Percentiles rank a stretch among this genome's conserved stretches.
Conservation (phyloP, 257 asterid species). For the Solanum tacnaense region DNA sequence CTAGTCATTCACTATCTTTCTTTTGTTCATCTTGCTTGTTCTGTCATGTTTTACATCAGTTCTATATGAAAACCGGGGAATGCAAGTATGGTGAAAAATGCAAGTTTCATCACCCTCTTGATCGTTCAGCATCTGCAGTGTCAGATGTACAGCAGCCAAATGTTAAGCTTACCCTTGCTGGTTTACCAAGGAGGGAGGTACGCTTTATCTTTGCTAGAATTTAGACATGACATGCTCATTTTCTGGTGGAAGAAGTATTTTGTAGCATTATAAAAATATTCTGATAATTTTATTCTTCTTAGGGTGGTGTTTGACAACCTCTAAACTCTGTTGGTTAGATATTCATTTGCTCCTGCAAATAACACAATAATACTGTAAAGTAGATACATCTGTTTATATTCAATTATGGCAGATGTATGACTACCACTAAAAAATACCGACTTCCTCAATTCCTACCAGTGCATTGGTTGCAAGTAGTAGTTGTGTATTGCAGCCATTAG, state of each 20-base stretch:
- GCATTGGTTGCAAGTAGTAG: not conserved
- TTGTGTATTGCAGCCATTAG: not conserved
- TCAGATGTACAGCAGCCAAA: conserved; percentile 39
- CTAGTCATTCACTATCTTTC: not conserved
- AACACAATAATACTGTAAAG: not conserved
- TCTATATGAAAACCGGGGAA: conserved; percentile 86
- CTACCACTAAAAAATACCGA: not conserved
- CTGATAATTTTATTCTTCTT: not conserved
- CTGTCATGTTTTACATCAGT: conserved; percentile 29
- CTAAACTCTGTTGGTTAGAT: not conserved
- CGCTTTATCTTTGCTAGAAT: not conserved
- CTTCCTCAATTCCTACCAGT: not conserved
- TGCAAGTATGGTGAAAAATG: conserved; percentile 82
- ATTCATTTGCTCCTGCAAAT: not conserved
- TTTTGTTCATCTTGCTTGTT: not conserved
- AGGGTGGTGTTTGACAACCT: not conserved
- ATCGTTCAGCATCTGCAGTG: conserved; percentile 40
- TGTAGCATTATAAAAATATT: not conserved
- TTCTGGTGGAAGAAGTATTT: not conserved
- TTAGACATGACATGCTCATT: not conserved
- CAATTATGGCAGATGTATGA: not conserved
- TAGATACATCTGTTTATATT: not conserved
- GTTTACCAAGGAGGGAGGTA: conserved; percentile 98
- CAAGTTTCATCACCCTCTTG: conserved; percentile 86
- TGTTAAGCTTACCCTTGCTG: conserved; percentile 81